Conservation (phyloP, 2,329 filamentous ascomycete genomes). For the Rutstroemia sp. region DNA sequence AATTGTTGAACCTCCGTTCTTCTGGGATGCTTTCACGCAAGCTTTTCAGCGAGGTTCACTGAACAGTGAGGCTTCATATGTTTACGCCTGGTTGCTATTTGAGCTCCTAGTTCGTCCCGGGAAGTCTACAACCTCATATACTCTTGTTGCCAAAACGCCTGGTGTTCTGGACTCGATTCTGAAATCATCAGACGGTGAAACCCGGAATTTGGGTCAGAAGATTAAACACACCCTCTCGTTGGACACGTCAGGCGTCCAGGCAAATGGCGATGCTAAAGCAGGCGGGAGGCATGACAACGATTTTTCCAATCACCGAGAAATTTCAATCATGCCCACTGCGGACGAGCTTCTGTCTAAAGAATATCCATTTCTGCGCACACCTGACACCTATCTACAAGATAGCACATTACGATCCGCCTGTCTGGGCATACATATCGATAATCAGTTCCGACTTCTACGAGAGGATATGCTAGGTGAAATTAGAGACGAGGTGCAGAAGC, state of each 20-base stretch:
- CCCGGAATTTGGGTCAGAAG: conserved; percentile 34
- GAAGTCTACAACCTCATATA: conserved; percentile 18
- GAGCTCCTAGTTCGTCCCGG: conserved; percentile 36
- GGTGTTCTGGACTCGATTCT: conserved; percentile 20
- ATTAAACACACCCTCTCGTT: conserved; percentile 34
- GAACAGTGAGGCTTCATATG: conserved; percentile 22
- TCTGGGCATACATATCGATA: conserved; percentile 51
- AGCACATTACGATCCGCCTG: conserved; percentile 30
- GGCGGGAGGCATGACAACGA: conserved; percentile 73
- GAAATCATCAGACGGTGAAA: conserved; percentile 15
- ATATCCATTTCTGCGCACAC: conserved; percentile 46
- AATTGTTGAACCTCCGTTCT: conserved; percentile 42
- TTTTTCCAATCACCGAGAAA: conserved; percentile 49
- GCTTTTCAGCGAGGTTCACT: conserved; percentile 26
- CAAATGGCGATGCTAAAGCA: conserved; percentile 28
- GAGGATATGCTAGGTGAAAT: conserved; percentile 66
- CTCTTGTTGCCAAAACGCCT: conserved; percentile 25
- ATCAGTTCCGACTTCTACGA: conserved; percentile 62
- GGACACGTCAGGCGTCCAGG: conserved; percentile 9
- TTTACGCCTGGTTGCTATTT: conserved; percentile 36
- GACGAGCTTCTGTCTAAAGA: conserved; percentile 53
- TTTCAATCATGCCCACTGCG: conserved; percentile 57
- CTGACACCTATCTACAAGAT: conserved; percentile 39
- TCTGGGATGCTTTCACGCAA: conserved; percentile 36
- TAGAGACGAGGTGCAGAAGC: conserved; percentile 49